phyloP scores from a whole-genome alignment of 1,139 yeast species.

The Candida albicans region DNA sequence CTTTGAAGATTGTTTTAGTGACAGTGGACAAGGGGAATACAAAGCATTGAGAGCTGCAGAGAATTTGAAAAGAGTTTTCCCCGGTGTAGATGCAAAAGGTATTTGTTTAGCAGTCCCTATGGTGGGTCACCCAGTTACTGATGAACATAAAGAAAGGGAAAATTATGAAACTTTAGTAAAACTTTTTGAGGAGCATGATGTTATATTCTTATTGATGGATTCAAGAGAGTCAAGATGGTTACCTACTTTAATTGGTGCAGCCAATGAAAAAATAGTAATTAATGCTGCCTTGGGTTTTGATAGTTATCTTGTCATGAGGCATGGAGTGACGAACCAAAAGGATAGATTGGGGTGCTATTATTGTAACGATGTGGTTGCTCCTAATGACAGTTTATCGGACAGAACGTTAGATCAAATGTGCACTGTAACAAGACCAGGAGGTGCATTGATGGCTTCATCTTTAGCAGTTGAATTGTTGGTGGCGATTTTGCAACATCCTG shows the following conservation, averaged over 20 bases:
- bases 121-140: slow-evolving; percentile 85
- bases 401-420: slow-evolving; percentile 96
- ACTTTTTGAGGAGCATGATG: slow-evolving; percentile 72
- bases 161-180: slow-evolving; percentile 53
- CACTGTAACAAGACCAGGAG: slow-evolving; percentile 96
- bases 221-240: slow-evolving; percentile 96
- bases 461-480: slow-evolving; percentile 83
- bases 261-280: slow-evolving; percentile 67
- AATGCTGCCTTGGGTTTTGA: slow-evolving; percentile 97
- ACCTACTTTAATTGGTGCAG: slow-evolving; percentile 79
- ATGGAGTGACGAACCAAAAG: slow-evolving; percentile 50
- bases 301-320: slow-evolving; percentile 89
- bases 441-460: slow-evolving; percentile 83
- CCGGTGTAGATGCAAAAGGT: slow-evolving; percentile 69
- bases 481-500: slow-evolving; percentile 68
- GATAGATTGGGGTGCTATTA: slow-evolving; percentile 83
- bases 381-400: slow-evolving; percentile 79
- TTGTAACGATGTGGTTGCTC: slow-evolving; percentile 95
- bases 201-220: slow-evolving; percentile 79
- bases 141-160: slow-evolving; percentile 46
- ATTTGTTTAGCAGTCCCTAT: slow-evolving; percentile 76
- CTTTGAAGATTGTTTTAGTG: slow-evolving; percentile 72
- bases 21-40: slow-evolving; percentile 54
- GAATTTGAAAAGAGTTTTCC: slow-evolving; percentile 70
- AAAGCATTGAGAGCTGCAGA: slow-evolving; percentile 81